Evolutionary conservation across 2,329 filamentous ascomycete genomes (phyloP), one percentile per base, ranked within the genome.

Genomic region (Camptophora hylomeconis): DNA sequence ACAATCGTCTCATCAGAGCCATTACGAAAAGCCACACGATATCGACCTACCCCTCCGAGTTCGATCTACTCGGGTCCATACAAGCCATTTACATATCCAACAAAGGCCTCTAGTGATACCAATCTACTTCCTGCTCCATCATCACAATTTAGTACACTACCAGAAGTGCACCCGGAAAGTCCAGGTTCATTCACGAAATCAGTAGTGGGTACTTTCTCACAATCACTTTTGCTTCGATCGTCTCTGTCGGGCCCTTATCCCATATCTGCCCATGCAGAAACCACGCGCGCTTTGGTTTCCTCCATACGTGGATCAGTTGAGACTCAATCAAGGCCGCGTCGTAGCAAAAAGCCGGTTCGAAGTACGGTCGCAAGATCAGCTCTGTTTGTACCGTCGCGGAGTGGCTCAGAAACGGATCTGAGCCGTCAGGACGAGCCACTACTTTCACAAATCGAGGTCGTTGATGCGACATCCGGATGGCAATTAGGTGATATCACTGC

Each of bases 1-100:
- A 34, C 37, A n/a, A 37, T 42, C 17, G 33, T 37, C 6, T 38
- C 35, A 9, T 40, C 38, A 5, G 14, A 37, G 6, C n/a, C n/a
- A 21, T 28, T 12, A 7, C 14, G 21, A 37, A 10, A 30, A 32
- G 15, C 20, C 35, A 14, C 13, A 26, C 7, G 17, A 11, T 25
- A n/a, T 20, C 26, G 26, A 31, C 14, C 20, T 34, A n/a, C 26
- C 26, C n/a, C 13, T 8, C 20, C 16, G 14, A 3, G 6, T 14
- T 12, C 16, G 11, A 23, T 18, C 11, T 8, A 26, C 4, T 10
- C n/a, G 11, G 15, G 16, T 12, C 23, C 19, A 12, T 22, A 11
- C 10, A 17, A 15, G 11, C 8, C 21, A 3, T 10, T 4, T 3
- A 14, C 23, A 11, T 16, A 17, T 12, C 27, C 16, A 29, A 18